These are phyloP conservation scores for Aaosphaeria pasadenensis DNA, from an alignment of 2,329 filamentous ascomycete genomes.

Conservation along the genomic window DNA sequence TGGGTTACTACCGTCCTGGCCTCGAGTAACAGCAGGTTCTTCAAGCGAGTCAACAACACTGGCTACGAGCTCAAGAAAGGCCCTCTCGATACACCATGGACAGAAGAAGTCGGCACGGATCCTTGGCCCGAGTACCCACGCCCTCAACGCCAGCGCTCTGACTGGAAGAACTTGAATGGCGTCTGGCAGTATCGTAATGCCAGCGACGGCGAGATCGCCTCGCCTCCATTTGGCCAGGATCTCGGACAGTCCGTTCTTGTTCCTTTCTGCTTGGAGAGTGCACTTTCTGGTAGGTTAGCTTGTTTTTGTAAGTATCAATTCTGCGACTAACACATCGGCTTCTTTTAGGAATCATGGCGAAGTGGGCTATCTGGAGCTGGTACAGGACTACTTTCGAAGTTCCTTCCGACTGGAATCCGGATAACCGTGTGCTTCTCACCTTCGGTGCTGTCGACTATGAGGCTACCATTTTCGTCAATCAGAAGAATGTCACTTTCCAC, in stretches of 20 bases:
- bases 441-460: conserved; percentile 61
- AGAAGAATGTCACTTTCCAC: conserved; percentile 51
- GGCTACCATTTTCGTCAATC: conserved; percentile 59
- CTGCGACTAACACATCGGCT: conserved; percentile 24
- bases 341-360: conserved; percentile 44
- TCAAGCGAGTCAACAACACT: conserved; percentile 23
- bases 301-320: background rate
- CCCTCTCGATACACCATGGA: conserved; percentile 48
- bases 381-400: conserved; percentile 52
- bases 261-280: conserved; percentile 55
- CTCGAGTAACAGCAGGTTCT: conserved; percentile 3
- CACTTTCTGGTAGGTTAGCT: conserved; percentile 45
- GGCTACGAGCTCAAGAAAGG: conserved; percentile 27
- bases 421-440: conserved; percentile 49
- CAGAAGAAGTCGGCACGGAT: conserved; percentile 49
- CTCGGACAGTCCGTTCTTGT: conserved; percentile 48
- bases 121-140: conserved; percentile 60
- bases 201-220: conserved; percentile 35
- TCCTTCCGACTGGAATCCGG: conserved; percentile 44
- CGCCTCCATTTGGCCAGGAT: conserved; percentile 44
- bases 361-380: conserved; percentile 43
- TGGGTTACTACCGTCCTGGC: conserved; percentile 11
- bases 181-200: conserved; percentile 55
- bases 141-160: conserved; percentile 53
- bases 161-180: conserved; percentile 58